phyloP scores from a whole-genome alignment of 306 rosid genomes.

The Vigna reflexopilosa region DNA sequence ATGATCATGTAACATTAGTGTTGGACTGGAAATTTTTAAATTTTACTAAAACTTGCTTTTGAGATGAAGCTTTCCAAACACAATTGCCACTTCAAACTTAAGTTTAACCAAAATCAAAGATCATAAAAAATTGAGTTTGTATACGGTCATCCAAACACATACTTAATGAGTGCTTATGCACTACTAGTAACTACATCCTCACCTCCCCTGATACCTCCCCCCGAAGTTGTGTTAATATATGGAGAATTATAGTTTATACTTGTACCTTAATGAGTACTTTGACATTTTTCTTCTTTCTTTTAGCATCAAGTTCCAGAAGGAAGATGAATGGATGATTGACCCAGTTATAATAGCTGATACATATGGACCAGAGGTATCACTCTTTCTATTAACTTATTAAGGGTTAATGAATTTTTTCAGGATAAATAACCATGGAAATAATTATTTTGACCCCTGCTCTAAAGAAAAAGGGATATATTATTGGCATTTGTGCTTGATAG shows the following conservation, averaged over 20 bases:
- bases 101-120: neutral
- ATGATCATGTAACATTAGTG: neutral
- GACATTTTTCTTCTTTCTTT: constrained; percentile 34
- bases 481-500: constrained; percentile 29
- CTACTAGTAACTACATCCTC: too few species aligned
- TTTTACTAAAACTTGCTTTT: neutral
- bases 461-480: neutral
- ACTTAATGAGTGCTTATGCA: neutral
- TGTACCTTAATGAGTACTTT: constrained; percentile 13
- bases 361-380: constrained; percentile 87
- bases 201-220: too few species aligned
- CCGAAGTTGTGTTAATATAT: constrained; percentile 8
- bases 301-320: constrained; percentile 82
- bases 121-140: neutral
- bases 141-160: neutral
- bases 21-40: neutral
- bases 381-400: constrained; percentile 8
- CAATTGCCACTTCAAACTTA: too few species aligned
- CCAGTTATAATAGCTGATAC: constrained; percentile 86
- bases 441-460: neutral
- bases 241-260: constrained; percentile 29
- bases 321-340: constrained; percentile 87
- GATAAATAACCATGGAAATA: constrained; percentile 3
- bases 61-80: neutral
- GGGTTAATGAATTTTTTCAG: constrained; percentile 1